Base-by-base conservation (phyloP, 225 moss, liverwort and hornwort species). In the Physcomitrium patens region DNA sequence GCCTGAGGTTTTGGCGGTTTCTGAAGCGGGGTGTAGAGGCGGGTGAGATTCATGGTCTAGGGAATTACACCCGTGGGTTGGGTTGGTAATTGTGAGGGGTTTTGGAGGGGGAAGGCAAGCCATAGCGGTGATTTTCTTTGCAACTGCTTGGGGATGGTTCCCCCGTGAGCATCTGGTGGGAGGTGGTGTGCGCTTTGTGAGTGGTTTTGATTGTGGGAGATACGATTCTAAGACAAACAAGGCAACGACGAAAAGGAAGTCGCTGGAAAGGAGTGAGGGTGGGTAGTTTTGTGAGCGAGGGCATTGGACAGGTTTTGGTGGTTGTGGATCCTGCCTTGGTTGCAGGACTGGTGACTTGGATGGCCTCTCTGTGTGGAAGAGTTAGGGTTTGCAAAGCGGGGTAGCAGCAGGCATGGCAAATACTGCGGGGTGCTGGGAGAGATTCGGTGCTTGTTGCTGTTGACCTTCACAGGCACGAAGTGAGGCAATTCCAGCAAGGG, bases 41-140 rank as follows among this genome's bases (percentile, higher is more conserved):
- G 49, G 62, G 73, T 61, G 73, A 26, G 52, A 73, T 64, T 70
- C 56, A 70, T 70, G 56, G 70, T 70, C 44, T 73, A 73, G 73
- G 73, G 63, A 51, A 73, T 23, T 56, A 15, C 13, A 42, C 27
- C 24, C 4, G 27, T 13, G 59, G 59, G 59, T 27, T 27, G 59
- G 26, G 24, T 59, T 59, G 27, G 63, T 44, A 22, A 28, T 70
- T 43, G 70, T 13, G 16, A 50, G 24, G 70, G 70, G 70, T 55
- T 70, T 57, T 44, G 55, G 19, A 22, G 48, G 59, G 3, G 59
- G 26, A 66, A 48, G 22, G 48, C 15, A 44, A 66, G 47, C 3
- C 9, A 44, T 22, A 5, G 8, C 2, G 65, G 14, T 0, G 65
- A 23, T 49, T 45, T 45, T 46, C 23, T 5, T 42, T 31, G 55